Evolutionary conservation across 1,139 yeast genomes (phyloP).

Genomic region (Sugiyamaella xylanicola): DNA sequence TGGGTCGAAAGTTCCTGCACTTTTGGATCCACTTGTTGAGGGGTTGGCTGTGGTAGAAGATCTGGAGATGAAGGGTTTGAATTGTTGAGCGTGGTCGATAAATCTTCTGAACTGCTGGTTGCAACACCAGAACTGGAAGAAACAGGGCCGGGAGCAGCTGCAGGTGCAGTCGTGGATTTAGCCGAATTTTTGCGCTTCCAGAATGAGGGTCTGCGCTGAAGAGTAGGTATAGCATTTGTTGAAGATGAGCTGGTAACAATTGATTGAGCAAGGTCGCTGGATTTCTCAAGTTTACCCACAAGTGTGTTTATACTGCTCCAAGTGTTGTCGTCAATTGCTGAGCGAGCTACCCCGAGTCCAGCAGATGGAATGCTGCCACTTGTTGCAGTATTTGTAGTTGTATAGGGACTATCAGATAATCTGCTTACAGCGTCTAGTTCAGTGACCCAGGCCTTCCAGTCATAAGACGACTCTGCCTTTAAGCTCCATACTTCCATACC

Average conservation of each 20-base stretch:
- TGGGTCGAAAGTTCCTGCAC: slow-evolving; percentile 11
- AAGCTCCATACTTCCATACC: slow-evolving; percentile 96
- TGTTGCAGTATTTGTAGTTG: slow-evolving; percentile 6
- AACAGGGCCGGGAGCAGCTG: not conserved
- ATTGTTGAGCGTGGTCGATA: not conserved
- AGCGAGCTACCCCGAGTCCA: not conserved
- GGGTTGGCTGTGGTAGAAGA: not conserved
- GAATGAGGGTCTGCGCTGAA: slow-evolving; percentile 30
- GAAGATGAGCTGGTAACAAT: not conserved
- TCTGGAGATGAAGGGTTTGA: slow-evolving; percentile 13
- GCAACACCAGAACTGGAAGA: not conserved
- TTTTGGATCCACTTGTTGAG: not conserved
- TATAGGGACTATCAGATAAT: slow-evolving; percentile 4
- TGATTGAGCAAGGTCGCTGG: slow-evolving; percentile 20
- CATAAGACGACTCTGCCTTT: slow-evolving; percentile 63
- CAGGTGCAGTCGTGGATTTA: too few species aligned
- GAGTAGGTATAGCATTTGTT: slow-evolving; percentile 2
- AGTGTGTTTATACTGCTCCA: slow-evolving; percentile 18
- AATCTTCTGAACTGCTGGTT: slow-evolving; percentile 12
- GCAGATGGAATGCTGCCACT: slow-evolving; percentile 3
- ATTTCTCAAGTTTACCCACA: slow-evolving; percentile 18
- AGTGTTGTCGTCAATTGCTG: not conserved
- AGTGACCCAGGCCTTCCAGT: slow-evolving; percentile 80
- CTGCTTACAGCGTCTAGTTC: slow-evolving; percentile 56
- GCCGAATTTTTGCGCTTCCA: slow-evolving; percentile 27